A percentile compares a stretch with the other conserved stretches of the same genome.
Conservation (phyloP, 2,329 filamentous ascomycete species). For the Neophaeococcomyces mojaviensis region DNA sequence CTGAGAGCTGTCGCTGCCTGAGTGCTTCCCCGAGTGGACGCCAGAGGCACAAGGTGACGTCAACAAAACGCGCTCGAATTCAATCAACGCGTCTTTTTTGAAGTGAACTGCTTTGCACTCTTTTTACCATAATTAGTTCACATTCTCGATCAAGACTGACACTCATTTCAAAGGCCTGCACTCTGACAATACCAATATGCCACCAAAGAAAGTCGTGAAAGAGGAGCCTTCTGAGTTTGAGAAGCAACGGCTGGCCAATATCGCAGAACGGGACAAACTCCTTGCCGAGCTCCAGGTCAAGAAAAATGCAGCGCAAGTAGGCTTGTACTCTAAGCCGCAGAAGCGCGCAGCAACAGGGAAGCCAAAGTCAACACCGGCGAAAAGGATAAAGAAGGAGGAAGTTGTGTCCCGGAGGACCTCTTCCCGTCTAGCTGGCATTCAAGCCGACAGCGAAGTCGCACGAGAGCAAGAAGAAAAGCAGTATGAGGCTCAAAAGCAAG, state of each 20-base stretch:
- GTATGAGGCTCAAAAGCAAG: constrained; percentile 48
- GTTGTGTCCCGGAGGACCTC: constrained; percentile 52
- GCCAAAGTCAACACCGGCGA: constrained; percentile 39
- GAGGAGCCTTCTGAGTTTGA: constrained; percentile 73
- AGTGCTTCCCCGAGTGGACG: no score
- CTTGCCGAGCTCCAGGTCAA: constrained; percentile 62
- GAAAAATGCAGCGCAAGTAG: constrained; percentile 58
- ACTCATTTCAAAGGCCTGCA: background rate
- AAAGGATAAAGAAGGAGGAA: constrained; percentile 55
- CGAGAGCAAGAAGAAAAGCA: constrained; percentile 64
- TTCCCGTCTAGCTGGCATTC: constrained; percentile 54
- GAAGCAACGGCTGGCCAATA: constrained; percentile 74
- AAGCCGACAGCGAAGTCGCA: constrained; percentile 59
- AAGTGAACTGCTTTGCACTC: background rate
- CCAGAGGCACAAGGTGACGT: background rate
- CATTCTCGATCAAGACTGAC: no score
- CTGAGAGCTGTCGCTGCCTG: background rate
- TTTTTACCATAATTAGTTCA: background rate
- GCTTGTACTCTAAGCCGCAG: constrained; percentile 51
- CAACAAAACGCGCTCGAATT: background rate
- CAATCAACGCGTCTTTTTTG: constrained; percentile 3
- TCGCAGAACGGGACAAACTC: constrained; percentile 75
- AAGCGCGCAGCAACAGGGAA: constrained; percentile 36
- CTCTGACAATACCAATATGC: background rate
- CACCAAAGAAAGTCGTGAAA: constrained; percentile 4